Percentiles rank a stretch among this genome's conserved stretches.
Conservation (phyloP, 1,284 basidiomycete species). For the Ganoderma sinense region DNA sequence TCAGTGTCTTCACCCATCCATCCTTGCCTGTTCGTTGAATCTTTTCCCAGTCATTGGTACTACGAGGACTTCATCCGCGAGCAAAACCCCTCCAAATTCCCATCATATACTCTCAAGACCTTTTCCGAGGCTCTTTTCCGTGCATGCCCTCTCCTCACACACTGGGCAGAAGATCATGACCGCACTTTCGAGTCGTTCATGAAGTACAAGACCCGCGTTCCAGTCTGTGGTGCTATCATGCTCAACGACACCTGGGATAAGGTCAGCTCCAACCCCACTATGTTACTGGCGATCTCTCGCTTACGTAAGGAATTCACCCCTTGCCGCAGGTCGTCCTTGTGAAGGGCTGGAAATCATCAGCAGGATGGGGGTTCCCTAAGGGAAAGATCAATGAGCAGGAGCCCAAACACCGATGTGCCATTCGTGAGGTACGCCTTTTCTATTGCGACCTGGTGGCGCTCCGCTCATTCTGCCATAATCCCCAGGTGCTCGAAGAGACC, state of each 20-base stretch:
- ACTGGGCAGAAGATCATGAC: slow-evolving; percentile 84
- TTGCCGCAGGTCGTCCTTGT: slow-evolving; percentile 84
- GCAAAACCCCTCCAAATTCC: slow-evolving; percentile 82
- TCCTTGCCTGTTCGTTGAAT: slow-evolving; percentile 14
- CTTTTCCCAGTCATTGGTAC: slow-evolving; percentile 89
- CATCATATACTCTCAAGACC: slow-evolving; percentile 88
- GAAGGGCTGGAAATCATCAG: slow-evolving; percentile 96
- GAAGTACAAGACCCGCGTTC: slow-evolving; percentile 97
- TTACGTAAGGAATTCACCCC: slow-evolving; percentile 28
- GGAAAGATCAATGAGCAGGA: slow-evolving; percentile 99
- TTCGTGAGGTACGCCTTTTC: slow-evolving; percentile 77
- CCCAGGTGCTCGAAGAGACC: slow-evolving; percentile 91
- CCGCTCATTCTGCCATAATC: slow-evolving; percentile 1
- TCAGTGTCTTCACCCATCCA: slow-evolving; percentile 50
- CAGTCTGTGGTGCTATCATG: slow-evolving; percentile 99
- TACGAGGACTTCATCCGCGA: slow-evolving; percentile 99
- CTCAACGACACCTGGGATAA: slow-evolving; percentile 93
- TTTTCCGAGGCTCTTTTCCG: slow-evolving; percentile 96
- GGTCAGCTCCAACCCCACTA: slow-evolving; percentile 54
- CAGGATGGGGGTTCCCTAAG: slow-evolving; percentile 98
- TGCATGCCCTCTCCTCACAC: slow-evolving; percentile 81
- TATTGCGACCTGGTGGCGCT: background rate
- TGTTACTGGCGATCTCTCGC: slow-evolving; percentile 12
- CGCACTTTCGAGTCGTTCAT: slow-evolving; percentile 86
- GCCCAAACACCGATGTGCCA: slow-evolving; percentile 83